Evolutionary conservation across 2,329 filamentous ascomycete genomes (phyloP), one percentile per base, ranked within the genome.

Genomic region (Epichloe elymi): DNA sequence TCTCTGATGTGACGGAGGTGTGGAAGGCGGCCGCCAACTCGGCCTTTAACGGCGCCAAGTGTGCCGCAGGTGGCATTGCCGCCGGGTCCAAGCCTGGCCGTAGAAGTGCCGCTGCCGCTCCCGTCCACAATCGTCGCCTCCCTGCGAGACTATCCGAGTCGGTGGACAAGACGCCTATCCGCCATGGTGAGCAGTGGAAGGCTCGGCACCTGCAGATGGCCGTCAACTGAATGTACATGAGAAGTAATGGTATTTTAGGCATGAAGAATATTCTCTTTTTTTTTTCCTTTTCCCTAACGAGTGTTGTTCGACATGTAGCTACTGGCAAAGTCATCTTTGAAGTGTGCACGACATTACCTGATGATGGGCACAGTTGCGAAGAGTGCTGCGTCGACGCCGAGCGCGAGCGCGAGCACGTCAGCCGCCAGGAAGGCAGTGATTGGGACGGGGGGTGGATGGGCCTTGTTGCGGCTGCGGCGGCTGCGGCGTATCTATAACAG

Each of bases 21-120:
- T 78, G 74, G 74, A 71, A 70, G 59, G 65, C 68, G 5, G 66
- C 68, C 2, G 70, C 69, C 0, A 56, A 63, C 33, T 63, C 67
- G 1, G 68, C 67, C 1, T 72, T 71, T 54, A 65, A 67, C 52
- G 68, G 67, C 6, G 69, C 63, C 3, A 66, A 65, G 45, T 72
- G 69, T 48, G 69, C 65, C 14, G 60, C 63, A 26, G 69, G 69
- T 5, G 59, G 59, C 19, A 66, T 71, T 20, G 4, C 39, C 17
- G 4, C 39, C 17, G 26, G 35, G 11, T 50, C 53, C 15, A 52
- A 46, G 43, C 39, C 33, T 3, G 43, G 35, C 38, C 47, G 46
- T 43, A 41, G 53, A 14, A 45, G 36, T 35, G 37, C 43, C n/a
- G 37, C 52, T 36, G 17, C 51, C 23, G 43, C 23, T 26, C 6